Base-by-base conservation (phyloP, 2,329 filamentous ascomycete genomes). In the Cercospora janseana region DNA sequence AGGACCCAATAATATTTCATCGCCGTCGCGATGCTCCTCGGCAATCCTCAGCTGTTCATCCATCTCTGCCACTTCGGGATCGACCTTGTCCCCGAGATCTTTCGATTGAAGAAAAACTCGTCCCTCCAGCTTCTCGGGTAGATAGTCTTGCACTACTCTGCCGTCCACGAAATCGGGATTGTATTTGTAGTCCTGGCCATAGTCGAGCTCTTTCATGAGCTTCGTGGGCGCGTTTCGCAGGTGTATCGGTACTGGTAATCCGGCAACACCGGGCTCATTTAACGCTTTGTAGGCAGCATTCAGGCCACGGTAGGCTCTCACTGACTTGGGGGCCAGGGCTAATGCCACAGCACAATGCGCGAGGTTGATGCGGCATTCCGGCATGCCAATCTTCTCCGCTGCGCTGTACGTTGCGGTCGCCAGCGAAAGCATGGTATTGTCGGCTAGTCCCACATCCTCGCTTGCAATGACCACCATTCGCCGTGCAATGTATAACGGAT, bases 381-480 rank as follows among this genome's bases (percentile, higher is more conserved):
- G 93, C 79, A 97, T 87, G 20, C 93, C 93, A 45, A 98, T 87
- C 69, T 93, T 92, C 70, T 97, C 88, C 1, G 88, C 85, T 0
- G 93, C 92, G 1, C 85, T 86, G 69, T 94, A 94, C 2, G 91
- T 81, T 0, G 89, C 85, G 0, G 88, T 95, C 1, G 92, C 92
- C 1, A 98, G 81, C 0, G 85, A 79, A 0, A 98, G 78, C 69
- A 97, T 80, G 6, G 79, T 80, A 69, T 87, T 92, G 69, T 97
- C 91, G 4, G 92, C 93, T 0, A 97, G 74, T 0, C 92, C 93
- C 29, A 97, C 82, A 64, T 98, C 93, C 68, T 98, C 93, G 1
- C 87, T 93, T 0, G 93, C 92, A 45, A 97, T 90, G 9, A 97
- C 91, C 5, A 98, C 86, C 77, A 98, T 88, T 26, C 93, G 85